Percentiles rank a stretch among this genome's conserved stretches.
Conservation (phyloP, 352 stramenopile species). For the Globisporangium emineosum region DNA sequence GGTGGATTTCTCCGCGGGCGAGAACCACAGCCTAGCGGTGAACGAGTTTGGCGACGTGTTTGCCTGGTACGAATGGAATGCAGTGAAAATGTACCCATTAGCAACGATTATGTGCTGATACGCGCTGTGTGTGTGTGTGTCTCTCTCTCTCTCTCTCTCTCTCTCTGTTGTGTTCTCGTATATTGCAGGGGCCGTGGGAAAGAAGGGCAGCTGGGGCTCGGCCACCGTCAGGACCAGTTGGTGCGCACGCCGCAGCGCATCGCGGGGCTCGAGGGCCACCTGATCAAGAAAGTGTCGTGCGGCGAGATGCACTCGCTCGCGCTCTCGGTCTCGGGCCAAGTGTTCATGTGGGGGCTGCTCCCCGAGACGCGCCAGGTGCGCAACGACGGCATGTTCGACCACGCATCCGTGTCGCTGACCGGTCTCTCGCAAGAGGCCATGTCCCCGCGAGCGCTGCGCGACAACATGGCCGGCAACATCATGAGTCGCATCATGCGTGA, state of each 20-base stretch:
- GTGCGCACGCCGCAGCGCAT: conserved; percentile 43
- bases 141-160: background rate
- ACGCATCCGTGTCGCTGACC: conserved; percentile 50
- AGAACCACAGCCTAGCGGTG: conserved; percentile 69
- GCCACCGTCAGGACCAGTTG: conserved; percentile 27
- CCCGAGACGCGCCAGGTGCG: conserved; percentile 48
- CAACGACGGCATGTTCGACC: conserved; percentile 48
- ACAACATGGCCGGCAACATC: conserved; percentile 42
- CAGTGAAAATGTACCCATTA: background rate
- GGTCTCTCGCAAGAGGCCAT: conserved; percentile 36
- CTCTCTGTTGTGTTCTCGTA: background rate
- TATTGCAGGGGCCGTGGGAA: conserved; percentile 53
- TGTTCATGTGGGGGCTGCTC: conserved; percentile 78
- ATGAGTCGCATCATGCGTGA: conserved; percentile 61
- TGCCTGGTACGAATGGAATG: conserved; percentile 38
- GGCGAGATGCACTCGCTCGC: conserved; percentile 77
- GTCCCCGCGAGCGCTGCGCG: conserved; percentile 21
- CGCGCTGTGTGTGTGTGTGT: background rate
- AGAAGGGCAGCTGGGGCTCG: conserved; percentile 66
- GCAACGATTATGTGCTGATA: background rate
- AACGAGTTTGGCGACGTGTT: conserved; percentile 84
- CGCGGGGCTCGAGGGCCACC: conserved; percentile 47
- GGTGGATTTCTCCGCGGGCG: conserved; percentile 69
- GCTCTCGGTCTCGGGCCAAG: conserved; percentile 45
- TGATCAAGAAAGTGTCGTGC: conserved; percentile 68